Base-by-base conservation (phyloP, 371 early-diverging fungal species). In the Mortierella sp. region DNA sequence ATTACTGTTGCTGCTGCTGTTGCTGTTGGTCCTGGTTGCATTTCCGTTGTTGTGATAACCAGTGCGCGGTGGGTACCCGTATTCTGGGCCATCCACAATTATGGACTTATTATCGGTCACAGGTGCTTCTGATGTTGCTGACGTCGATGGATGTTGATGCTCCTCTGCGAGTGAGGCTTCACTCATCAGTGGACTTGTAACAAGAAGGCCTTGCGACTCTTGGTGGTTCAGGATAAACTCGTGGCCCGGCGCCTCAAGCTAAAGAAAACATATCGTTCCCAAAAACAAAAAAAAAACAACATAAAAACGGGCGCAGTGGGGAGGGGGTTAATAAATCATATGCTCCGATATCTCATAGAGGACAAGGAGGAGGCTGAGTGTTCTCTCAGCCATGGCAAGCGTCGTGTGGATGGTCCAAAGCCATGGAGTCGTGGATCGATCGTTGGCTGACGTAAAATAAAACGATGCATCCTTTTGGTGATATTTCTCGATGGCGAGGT, bases 151-250 rank as follows among this genome's bases (percentile, higher is more conserved):
- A n/a, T 60, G 62, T 21, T 44, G 64, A 9, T 28, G 59, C 28
- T 75, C 73, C 26, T 59, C 73, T 17, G 64, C 51, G 9, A 73
- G 60, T 14, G 64, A 59, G 14, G 73, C 73, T 54, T 73, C 73
- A 31, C 73, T 73, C 73, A 73, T 73, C 51, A 63, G 27, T 19
- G 73, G 73, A 50, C 73, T 73, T 24, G 63, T 59, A 50, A 73
- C 67, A 21, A 73, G 55, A 46, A 57, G 50, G 30, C 64, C 59
- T 9, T 52, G 63, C 27, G 66, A 56, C 51, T 71, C 73, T 51
- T 67, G 63, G 8, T 66, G 73, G 11, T 53, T 30, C 11, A 73
- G 64, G 50, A 73, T 67, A n/a, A 67, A 67, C 28, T 60, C 65
- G 48, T 54, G 61, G 34, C 32, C 32, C 26, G 60, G 60, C 7